Evolutionary conservation across 164 flowering plant genomes (phyloP), one percentile per base, ranked within the genome.

Genomic region (Aristolochia contorta): DNA sequence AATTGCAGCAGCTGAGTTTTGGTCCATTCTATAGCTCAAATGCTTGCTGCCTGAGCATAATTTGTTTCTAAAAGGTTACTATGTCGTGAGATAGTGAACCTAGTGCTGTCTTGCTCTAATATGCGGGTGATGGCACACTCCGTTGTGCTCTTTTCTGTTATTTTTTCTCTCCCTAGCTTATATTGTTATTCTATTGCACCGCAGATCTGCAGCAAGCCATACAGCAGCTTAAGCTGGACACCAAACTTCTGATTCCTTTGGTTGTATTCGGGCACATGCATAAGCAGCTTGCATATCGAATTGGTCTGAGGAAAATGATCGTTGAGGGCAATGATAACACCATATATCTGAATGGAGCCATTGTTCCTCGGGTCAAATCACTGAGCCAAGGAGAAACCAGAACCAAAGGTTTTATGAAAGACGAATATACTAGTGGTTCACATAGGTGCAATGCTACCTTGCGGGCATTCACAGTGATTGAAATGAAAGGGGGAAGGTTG

Each of bases 211-310:
- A 79, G 24, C 73, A 77, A 64, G 95, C 92, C 32, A 60, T 91
- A 66, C 65, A 82, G 61, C 79, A 61, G 37, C 48, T 87, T 41
- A 86, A 82, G 72, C 82, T 74, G 67, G 72, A 72, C 47, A 70
- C 74, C 22, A 70, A 69, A 54, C 41, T 74, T 27, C 48, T 53
- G 4, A 74, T 84, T 54, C 90, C 90, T 16, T 60, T 87, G 69
- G 96, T 91, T 21, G 85, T 87, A 25, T 89, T 87, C 66, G 98
- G 95, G 25, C 98, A 91, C 76, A 91, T 91, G 98, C 98, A 91
- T 65, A 91, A 89, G 73, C 75, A 79, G 61, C 75, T 91, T 50
- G 82, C 88, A 55, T 55, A 72, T 72, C 68, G 83, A 67, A 73
- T 63, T 47, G 90, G 94, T 52, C 74, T 70, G 54, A 75, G 92